These are phyloP conservation scores for Tulasnella sp. DNA, from an alignment of 768 basidiomycete species.

Conservation along the genomic window DNA sequence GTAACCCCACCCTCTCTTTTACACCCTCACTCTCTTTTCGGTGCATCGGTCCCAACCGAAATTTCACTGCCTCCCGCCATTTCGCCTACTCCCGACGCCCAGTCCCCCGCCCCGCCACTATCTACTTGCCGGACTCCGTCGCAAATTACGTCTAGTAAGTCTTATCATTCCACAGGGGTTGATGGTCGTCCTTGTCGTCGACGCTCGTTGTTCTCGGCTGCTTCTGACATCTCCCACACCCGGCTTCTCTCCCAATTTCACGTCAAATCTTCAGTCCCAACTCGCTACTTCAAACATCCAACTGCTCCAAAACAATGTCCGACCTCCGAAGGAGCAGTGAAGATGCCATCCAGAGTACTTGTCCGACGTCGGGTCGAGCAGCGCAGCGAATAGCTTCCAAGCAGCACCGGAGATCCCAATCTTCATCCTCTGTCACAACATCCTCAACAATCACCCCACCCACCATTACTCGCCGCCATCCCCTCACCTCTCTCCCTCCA, in stretches of 20 bases:
- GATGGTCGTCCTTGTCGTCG: conserved; percentile 1
- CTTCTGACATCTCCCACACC: conserved; percentile 1
- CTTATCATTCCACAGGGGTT: not conserved
- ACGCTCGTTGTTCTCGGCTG: not conserved
- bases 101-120: not conserved
- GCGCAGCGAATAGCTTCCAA: not conserved
- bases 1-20: not conserved
- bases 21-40: not conserved
- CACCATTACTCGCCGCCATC: conserved; percentile 43
- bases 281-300: not conserved
- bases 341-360: not conserved
- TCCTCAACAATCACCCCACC: conserved; percentile 11
- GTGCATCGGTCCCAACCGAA: conserved; percentile 9
- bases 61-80: conserved; percentile 2
- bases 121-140: not conserved
- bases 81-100: not conserved
- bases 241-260: not conserved
- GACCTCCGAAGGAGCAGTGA: not conserved
- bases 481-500: conserved; percentile 54
- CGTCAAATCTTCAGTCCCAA: not conserved
- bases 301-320: not conserved
- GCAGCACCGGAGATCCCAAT: not conserved
- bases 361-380: not conserved
- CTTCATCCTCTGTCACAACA: not conserved
- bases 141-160: not conserved